Base-by-base conservation (phyloP, 208 protist genomes). In the Crithidia fasciculata region DNA sequence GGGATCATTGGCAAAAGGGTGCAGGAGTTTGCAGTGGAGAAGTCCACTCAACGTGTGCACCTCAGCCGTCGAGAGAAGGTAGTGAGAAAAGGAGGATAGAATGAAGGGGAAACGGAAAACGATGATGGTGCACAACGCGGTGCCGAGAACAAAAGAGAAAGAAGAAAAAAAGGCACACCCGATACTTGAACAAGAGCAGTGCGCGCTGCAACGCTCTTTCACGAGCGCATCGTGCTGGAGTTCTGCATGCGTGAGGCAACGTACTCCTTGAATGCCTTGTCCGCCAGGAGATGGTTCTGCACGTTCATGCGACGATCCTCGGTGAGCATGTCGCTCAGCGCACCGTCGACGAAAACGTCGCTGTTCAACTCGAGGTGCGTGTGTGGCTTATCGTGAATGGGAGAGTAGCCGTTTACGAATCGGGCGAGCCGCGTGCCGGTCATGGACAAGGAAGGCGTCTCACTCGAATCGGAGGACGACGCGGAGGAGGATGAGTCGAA, bases 321-420 rank as follows among this genome's bases (percentile, higher is more conserved):
- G 13, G 76, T 47, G 40, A 96, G 83, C 6, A 77, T 50, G 18
- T 76, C 57, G 15, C 47, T 64, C 15, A 96, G 75, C 39, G 91
- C 71, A 10, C 78, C 67, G 56, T 92, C 72, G 10, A 93, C 62
- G 69, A 89, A 87, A 6, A 57, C 69, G 36, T 49, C 82, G 15
- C 57, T 82, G 71, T 84, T 83, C 50, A 85, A 69, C 36, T 60
- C 58, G 6, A 66, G 40, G 13, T 77, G 79, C 54, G 58, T 54
- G 55, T 52, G 79, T 9, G 84, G 83, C 56, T 50, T 78, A 58
- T 90, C 89, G 70, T 90, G 81, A 15, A 59, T 16, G 0, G 88
- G 86, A 18, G 76, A 78, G 69, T 90, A 94, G 44, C 74, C 19
- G 55, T 88, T 90, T 18, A 86, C 56, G 63, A 93, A 84, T 43